These are phyloP conservation scores for Leccinum incarnatum DNA, from an alignment of 768 basidiomycete species.

Conservation along the genomic window DNA sequence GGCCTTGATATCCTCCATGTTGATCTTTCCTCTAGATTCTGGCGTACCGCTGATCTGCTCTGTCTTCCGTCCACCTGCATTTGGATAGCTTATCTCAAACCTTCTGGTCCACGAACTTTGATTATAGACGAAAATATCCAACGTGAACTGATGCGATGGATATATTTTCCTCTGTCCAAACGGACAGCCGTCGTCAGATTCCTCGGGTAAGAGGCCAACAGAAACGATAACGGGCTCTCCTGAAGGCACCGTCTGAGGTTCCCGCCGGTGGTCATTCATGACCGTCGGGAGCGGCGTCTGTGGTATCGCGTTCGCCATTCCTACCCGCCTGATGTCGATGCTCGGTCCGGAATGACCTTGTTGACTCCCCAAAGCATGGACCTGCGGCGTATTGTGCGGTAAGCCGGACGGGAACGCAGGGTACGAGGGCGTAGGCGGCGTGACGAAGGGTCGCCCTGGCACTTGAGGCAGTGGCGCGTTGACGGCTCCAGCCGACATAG, in stretches of 20 bases:
- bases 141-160: slow-evolving; percentile 69
- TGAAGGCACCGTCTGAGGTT: slow-evolving; percentile 8
- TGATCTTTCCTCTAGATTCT: slow-evolving; percentile 16
- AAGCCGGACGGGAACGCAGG: slow-evolving; percentile 57
- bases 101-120: slow-evolving; percentile 71
- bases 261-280: slow-evolving; percentile 33
- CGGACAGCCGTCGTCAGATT: slow-evolving; percentile 11
- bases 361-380: slow-evolving; percentile 51
- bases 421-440: slow-evolving; percentile 67
- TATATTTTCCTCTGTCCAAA: slow-evolving; percentile 51
- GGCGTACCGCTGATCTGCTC: slow-evolving; percentile 26
- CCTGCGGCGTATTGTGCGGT: slow-evolving; percentile 50
- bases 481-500: slow-evolving; percentile 20
- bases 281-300: slow-evolving; percentile 59
- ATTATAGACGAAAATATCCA: slow-evolving; percentile 89
- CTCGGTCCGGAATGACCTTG: slow-evolving; percentile 51
- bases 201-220: slow-evolving; percentile 47
- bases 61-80: slow-evolving; percentile 45
- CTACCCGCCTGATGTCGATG: slow-evolving; percentile 58
- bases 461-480: slow-evolving; percentile 13
- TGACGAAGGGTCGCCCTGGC: slow-evolving; percentile 19
- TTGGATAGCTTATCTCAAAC: slow-evolving; percentile 73
- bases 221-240: slow-evolving; percentile 70
- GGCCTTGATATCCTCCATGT: slow-evolving; percentile 28
- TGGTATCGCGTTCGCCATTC: slow-evolving; percentile 34